Conservation (phyloP, 768 basidiomycete species). For the Phaffia australis region DNA sequence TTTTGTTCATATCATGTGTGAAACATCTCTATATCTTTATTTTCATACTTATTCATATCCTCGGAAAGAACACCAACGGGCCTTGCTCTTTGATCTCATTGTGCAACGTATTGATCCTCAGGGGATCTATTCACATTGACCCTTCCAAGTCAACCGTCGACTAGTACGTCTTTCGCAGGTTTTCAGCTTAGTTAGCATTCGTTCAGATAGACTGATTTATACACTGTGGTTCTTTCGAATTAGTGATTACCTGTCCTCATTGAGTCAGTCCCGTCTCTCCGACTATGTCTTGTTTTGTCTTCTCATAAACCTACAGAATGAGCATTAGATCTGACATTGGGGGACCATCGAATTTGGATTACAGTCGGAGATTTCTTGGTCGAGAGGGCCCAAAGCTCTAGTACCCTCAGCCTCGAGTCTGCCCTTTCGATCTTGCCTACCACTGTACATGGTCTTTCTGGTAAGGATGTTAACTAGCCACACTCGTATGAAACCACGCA, state of each 20-base stretch:
- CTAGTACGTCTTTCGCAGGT: background rate
- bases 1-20: background rate
- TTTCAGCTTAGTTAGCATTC: background rate
- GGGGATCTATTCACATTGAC: slow-evolving; percentile 62
- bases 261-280: slow-evolving; percentile 3
- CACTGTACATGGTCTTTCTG: slow-evolving; percentile 65
- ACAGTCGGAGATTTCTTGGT: slow-evolving; percentile 21
- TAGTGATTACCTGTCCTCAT: slow-evolving; percentile 16
- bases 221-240: background rate
- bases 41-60: background rate
- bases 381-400: slow-evolving; percentile 37
- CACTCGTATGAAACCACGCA: too few species aligned
- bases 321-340: too few species aligned
- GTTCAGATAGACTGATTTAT: background rate
- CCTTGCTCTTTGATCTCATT: slow-evolving; percentile 29
- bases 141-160: background rate
- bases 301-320: too few species aligned
- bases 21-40: background rate
- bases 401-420: slow-evolving; percentile 46
- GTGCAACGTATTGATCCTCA: slow-evolving; percentile 82
- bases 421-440: slow-evolving; percentile 65
- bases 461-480: too few species aligned
- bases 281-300: background rate
- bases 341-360: too few species aligned
- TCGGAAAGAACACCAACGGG: slow-evolving; percentile 28